phyloP scores from a whole-genome alignment of 768 basidiomycete genomes.

The Russula foetens region DNA sequence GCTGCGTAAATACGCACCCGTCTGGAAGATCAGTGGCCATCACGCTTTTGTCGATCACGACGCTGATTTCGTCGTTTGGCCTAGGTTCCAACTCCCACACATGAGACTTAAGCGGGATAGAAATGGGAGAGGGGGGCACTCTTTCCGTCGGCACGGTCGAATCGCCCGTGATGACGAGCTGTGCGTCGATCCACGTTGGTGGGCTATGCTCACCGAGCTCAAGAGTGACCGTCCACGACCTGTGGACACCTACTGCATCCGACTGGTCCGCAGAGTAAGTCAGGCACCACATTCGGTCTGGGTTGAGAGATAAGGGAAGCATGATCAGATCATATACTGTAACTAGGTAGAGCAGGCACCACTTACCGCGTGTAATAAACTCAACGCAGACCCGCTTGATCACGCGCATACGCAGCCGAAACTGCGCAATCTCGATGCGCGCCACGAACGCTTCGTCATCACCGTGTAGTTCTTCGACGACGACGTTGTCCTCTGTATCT shows the following conservation, averaged over 20 bases:
- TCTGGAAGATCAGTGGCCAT: constrained; percentile 42
- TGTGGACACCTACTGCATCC: too few species aligned
- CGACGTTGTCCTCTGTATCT: neutral
- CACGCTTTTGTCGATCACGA: constrained; percentile 32
- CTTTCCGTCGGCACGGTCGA: constrained; percentile 8
- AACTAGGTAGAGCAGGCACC: neutral
- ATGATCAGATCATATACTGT: too few species aligned
- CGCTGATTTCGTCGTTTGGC: neutral
- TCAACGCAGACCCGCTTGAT: neutral
- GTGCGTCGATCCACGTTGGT: constrained; percentile 47
- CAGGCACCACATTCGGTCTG: neutral
- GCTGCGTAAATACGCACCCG: constrained; percentile 31
- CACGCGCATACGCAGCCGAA: neutral
- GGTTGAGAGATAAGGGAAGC: too few species aligned
- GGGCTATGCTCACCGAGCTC: constrained; percentile 47
- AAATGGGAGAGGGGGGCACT: constrained; percentile 27
- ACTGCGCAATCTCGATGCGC: neutral
- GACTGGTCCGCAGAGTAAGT: constrained; percentile 29
- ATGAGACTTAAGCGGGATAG: constrained; percentile 32
- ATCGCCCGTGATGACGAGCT: constrained; percentile 36
- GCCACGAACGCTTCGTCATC: neutral
- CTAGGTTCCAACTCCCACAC: constrained; percentile 25
- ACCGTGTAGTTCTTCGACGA: neutral
- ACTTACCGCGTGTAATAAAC: neutral
- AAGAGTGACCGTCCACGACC: constrained; percentile 31